Conservation (phyloP, 1,139 yeast species). For the Lodderomyces jiufengensis region DNA sequence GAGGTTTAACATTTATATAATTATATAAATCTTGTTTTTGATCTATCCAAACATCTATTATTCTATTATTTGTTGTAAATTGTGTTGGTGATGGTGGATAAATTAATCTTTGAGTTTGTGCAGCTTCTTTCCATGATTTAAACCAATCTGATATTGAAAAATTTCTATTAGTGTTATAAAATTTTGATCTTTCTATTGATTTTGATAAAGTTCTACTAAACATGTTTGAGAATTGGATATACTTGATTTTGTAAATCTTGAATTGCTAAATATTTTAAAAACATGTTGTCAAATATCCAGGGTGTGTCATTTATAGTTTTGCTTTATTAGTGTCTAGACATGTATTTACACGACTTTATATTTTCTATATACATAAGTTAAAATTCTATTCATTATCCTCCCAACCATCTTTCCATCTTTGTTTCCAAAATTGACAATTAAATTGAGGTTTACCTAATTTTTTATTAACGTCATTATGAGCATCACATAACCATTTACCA, state of each 20-base stretch:
- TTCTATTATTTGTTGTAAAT: constrained; percentile 39
- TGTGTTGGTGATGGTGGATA: constrained; percentile 41
- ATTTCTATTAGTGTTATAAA: constrained; percentile 4
- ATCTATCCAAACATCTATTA: constrained; percentile 42
- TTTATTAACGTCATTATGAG: constrained; percentile 85
- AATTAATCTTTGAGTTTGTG: constrained; percentile 20
- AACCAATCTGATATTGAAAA: constrained; percentile 13
- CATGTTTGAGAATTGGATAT: no score
- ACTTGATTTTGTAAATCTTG: no score
- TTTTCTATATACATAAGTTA: constrained; percentile 1
- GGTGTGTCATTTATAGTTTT: no score
- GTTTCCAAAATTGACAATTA: constrained; percentile 86
- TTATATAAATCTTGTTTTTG: constrained; percentile 54
- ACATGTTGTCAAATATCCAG: no score
- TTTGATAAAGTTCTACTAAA: constrained; percentile 12
- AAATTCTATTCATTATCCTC: constrained; percentile 14
- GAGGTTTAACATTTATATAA: constrained; percentile 51
- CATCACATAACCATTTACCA: constrained; percentile 90
- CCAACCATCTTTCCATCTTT: constrained; percentile 77
- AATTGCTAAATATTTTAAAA: no score
- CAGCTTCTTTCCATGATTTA: constrained; percentile 13
- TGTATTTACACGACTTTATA: no score
- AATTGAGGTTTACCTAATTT: constrained; percentile 83
- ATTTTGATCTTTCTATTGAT: constrained; percentile 5
- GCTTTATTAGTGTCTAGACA: neutral